phyloP scores from a whole-genome alignment of 768 basidiomycete genomes.

The Trametes coccinea region DNA sequence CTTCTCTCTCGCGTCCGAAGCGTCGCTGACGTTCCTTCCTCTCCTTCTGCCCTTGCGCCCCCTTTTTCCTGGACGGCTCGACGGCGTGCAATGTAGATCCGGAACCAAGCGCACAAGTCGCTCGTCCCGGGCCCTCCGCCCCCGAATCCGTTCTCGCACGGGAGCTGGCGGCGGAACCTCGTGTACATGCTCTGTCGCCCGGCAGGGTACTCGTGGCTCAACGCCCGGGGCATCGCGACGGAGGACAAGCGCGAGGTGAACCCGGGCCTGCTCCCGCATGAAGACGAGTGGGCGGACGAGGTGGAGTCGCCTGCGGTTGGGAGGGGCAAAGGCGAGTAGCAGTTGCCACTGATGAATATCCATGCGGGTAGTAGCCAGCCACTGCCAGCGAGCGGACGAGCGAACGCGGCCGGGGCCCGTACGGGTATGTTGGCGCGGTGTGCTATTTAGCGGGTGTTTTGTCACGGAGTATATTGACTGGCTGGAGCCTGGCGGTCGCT shows the following conservation, averaged over 20 bases:
- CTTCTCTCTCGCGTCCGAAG: not conserved
- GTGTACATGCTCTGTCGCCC: slow-evolving; percentile 79
- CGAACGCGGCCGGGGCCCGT: not conserved
- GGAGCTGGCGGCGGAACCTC: slow-evolving; percentile 73
- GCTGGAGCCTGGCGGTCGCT: not conserved
- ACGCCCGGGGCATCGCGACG: slow-evolving; percentile 57
- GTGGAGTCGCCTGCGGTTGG: slow-evolving; percentile 24
- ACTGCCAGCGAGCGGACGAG: no score
- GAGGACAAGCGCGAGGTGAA: slow-evolving; percentile 77
- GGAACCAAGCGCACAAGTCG: slow-evolving; percentile 79
- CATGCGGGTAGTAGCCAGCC: no score
- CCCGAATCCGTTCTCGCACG: slow-evolving; percentile 86
- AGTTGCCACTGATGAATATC: no score
- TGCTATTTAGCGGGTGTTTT: not conserved
- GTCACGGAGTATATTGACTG: not conserved
- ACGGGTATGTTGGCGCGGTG: not conserved
- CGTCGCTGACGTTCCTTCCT: slow-evolving; percentile 5
- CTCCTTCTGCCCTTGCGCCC: not conserved
- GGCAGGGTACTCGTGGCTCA: slow-evolving; percentile 76
- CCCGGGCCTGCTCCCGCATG: slow-evolving; percentile 53
- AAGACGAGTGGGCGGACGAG: slow-evolving; percentile 25
- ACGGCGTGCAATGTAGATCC: slow-evolving; percentile 52
- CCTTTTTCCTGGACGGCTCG: not conserved
- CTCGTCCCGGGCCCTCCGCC: slow-evolving; percentile 65
- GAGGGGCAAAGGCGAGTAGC: slow-evolving; percentile 17